These are phyloP conservation scores for Verticillium isaacii DNA, from an alignment of 2,329 filamentous ascomycete species.

Conservation along the genomic window DNA sequence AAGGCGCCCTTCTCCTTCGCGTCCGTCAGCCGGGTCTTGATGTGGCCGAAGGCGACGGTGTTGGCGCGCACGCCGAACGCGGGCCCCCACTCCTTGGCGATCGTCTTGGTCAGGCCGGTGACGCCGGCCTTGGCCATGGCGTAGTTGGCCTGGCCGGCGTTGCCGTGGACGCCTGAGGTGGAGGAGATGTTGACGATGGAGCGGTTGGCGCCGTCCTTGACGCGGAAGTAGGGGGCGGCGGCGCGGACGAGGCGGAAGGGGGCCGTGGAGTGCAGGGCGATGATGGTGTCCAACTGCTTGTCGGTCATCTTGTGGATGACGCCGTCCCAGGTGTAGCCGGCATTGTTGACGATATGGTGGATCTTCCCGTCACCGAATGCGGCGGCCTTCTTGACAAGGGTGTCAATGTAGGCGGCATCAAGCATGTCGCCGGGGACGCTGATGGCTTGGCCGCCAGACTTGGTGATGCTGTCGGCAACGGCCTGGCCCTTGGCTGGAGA, in stretches of 20 bases:
- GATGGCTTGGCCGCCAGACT: constrained; percentile 60
- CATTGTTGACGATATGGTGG: constrained; percentile 88
- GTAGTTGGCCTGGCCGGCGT: constrained; percentile 90
- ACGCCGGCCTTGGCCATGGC: constrained; percentile 80
- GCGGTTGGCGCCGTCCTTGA: constrained; percentile 74
- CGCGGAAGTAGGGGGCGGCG: constrained; percentile 81
- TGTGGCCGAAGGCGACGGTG: constrained; percentile 79
- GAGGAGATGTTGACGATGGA: constrained; percentile 80
- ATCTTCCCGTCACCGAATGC: constrained; percentile 84
- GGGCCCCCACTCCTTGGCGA: constrained; percentile 86
- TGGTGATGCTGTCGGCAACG: constrained; percentile 67
- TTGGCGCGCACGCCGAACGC: constrained; percentile 78
- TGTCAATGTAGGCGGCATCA: constrained; percentile 62
- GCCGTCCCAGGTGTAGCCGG: constrained; percentile 88
- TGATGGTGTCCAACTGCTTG: constrained; percentile 87
- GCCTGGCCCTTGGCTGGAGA: constrained; percentile 60
- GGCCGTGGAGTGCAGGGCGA: constrained; percentile 77
- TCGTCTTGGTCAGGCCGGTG: constrained; percentile 78
- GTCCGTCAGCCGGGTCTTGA: constrained; percentile 73
- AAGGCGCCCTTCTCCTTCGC: constrained; percentile 83
- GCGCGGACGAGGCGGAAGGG: constrained; percentile 80
- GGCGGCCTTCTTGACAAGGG: constrained; percentile 69
- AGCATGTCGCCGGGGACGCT: constrained; percentile 75
- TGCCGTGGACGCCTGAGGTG: constrained; percentile 78
- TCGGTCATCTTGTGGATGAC: constrained; percentile 91